Base-by-base conservation (phyloP, 2,329 filamentous ascomycete species). In the Beauveria medogensis region DNA sequence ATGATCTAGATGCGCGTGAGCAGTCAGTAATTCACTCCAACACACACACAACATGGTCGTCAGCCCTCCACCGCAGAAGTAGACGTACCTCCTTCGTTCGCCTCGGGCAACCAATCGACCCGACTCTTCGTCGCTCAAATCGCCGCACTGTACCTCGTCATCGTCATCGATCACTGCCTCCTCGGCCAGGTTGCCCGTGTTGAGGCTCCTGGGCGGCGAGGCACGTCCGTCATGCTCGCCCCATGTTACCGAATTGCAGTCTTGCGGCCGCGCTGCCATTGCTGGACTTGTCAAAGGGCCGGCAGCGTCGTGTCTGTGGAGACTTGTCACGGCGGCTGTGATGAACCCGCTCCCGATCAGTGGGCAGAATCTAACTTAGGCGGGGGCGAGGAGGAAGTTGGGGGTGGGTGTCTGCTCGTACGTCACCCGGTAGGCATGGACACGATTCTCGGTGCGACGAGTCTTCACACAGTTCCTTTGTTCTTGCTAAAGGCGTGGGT, bases 1-100 rank as follows among this genome's bases (percentile, higher is more conserved):
- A 87, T n/a, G 83, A 83, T 63, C 84, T 86, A 30, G n/a, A 30
- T 3, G 10, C 30, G 20, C 34, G n/a, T 37, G 10, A 24, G 16
- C n/a, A 14, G 41, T 50, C 24, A 54, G 53, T 59, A 44, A n/a
- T 18, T 18, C 26, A 26, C 18, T 8, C 12, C 16, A 16, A 50
- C 16, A 26, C 24, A 37, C 34, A 37, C 12, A 16, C 14, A 14
- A 16, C 4, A 6, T 37, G 34, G 34, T 6, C 6, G 22, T 22
- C 43, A 47, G 10, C 20, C 16, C 44, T 6, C 2, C 22, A 18
- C 7, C 22, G 44, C 7, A 3, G 7, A 14, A 24, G 22, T 22
- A 26, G 22, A 55, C 40, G 24, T 65, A 73, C 69, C 73, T 69
- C 67, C 74, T 69, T 34, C 70, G 70, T 28, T 61, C 62, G 51